Evolutionary conservation across 345 rosid species (phyloP), one percentile per base, ranked within the genome.

Genomic region (Syzygium jambos): DNA sequence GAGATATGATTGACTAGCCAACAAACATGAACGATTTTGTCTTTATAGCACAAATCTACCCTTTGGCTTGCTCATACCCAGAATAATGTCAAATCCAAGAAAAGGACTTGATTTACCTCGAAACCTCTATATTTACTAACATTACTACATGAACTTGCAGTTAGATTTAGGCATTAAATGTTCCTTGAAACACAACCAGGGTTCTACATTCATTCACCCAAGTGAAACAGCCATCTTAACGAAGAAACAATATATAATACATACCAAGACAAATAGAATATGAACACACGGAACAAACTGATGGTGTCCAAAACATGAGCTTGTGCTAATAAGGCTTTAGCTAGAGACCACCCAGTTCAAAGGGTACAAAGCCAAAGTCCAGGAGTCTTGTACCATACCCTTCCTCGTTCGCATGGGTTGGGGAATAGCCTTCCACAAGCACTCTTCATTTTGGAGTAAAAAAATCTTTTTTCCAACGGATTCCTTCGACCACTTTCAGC

Each of bases 401-500:
- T 34, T 34, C 80, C 80, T 34, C 23, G 21, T 73, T 86, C 88
- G 85, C 54, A 73, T 78, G 87, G 88, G 88, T 86, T 84, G 41
- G 87, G 59, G 38, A 92, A 86, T 86, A 73, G 49, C 49, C 87
- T 87, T 87, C 78, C 87, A 87, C 82, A 86, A 63, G 38, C 54
- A 86, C 56, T 68, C 23, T 59, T 88, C 85, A 34, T 38, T 90
- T 85, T 68, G 54, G 51, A 57, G 87, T 87, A 65, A 89, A 88
- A 91, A 91, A 91, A 68, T 4, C 43, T 34, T 91, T 90, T 90
- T 90, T 90, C 89, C 89, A 85, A 68, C 86, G 87, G 93, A 93
- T 93, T 92, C 92, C 88, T 91, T 90, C 90, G 80, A 88, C 80
- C 88, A 89, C 93, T 89, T 92, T 88, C 86, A 55, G 90, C 92